Conservation (phyloP, 2,329 filamentous ascomycete genomes). For the Helotiales sp. region DNA sequence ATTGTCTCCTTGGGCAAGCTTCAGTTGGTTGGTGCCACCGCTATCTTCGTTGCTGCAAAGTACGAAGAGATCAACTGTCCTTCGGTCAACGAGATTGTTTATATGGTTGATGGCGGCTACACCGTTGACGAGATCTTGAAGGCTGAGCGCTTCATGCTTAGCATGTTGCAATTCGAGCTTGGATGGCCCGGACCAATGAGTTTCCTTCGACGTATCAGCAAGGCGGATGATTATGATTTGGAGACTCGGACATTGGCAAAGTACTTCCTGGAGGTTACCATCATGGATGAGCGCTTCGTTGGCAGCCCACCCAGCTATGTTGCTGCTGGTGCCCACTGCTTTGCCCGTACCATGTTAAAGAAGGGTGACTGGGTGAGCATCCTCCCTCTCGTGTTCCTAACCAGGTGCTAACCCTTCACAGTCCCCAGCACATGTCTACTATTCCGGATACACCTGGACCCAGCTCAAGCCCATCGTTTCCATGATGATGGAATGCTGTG, state of each 20-base stretch:
- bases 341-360: constrained; percentile 84
- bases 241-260: constrained; percentile 95
- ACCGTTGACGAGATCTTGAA: constrained; percentile 91
- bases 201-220: constrained; percentile 95
- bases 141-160: constrained; percentile 97
- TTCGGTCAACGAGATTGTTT: constrained; percentile 92
- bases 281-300: constrained; percentile 98
- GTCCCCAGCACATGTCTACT: constrained; percentile 85
- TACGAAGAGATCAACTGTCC: constrained; percentile 99
- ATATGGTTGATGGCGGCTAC: constrained; percentile 96
- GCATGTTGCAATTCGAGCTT: constrained; percentile 92
- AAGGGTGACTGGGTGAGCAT: constrained; percentile 90
- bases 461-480: constrained; percentile 80
- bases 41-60: constrained; percentile 94
- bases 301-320: constrained; percentile 88
- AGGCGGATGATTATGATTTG: constrained; percentile 95
- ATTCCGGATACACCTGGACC: constrained; percentile 87
- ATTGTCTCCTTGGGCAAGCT: constrained; percentile 93
- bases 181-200: constrained; percentile 99
- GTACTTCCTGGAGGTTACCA: constrained; percentile 94
- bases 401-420: constrained; percentile 45
- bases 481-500: constrained; percentile 87
- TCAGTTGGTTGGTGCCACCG: constrained; percentile 93
- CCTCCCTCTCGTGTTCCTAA: neutral
- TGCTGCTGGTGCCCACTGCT: constrained; percentile 88